Base-by-base conservation (phyloP, 805 yeast species). In the Yarrowia hollandica region DNA sequence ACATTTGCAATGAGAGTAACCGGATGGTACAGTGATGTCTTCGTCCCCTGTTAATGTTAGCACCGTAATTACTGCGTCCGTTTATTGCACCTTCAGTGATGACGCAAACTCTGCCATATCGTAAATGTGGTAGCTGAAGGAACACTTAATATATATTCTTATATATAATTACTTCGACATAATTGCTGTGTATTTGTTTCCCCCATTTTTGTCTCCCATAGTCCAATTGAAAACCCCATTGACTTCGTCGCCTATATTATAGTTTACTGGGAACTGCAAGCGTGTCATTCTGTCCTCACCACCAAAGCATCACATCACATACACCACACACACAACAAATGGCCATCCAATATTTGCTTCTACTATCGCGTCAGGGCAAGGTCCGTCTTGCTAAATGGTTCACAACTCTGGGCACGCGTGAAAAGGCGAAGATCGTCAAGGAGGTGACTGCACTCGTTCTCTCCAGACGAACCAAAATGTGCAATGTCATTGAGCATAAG, bases 301-400 rank as follows among this genome's bases (percentile, higher is more conserved):
- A 14, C 19, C 50, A 44, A 21, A 30, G 18, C 26, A 26, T 21
- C 25, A 46, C 54, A 46, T 12, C 34, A 31, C 34, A 37, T 15
- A 15, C 5, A 18, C 21, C 19, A 50, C 31, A 42, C 50, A 42
- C 33, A 50, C 31, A 33, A 34, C 22, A 28, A 34, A 88, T 88
- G 95, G 85, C 86, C 10, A 80, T 94, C 61, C 86, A 86, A 65
- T 95, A 87, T 71, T 67, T 92, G 58, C 78, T 95, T 50, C 75
- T 94, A 56, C 79, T 92, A 14, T 91, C 97, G 12, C 82, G 97
- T 65, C 99, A 94, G 71, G 99, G 99, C 25, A 94, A 92, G 72
- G 90, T 90, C 28, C 79, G 99, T 66, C 79, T 95, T 31, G 82
- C 95, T 33, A 91, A 91, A 75, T 94, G 99, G 99, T 94, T 90